Base-by-base conservation (phyloP, 495 filamentous ascomycete species). In the Gamarada debralockiae region DNA sequence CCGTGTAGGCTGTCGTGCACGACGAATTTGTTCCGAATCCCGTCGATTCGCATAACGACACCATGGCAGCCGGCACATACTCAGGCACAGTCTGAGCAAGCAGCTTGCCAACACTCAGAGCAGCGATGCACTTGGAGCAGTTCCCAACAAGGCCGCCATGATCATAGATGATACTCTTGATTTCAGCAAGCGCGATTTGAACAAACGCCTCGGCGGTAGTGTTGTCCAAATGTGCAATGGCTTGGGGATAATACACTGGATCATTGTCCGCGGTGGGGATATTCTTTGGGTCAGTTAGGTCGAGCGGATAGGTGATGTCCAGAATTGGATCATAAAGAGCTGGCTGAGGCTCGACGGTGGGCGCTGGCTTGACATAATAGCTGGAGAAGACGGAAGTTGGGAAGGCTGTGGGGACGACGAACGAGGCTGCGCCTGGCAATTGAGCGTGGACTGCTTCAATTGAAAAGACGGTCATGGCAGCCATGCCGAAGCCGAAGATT, bases 291-390 rank as follows among this genome's bases (percentile, higher is more conserved):
- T 78, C 70, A 0, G 80, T 83, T 42, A 84, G 62, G 55, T 81
- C 76, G 44, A 71, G 67, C 1, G 80, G 78, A 34, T 73, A 84
- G 0, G 75, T 81, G 56, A 78, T 67, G 48, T 83, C 75, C 42
- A 82, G 59, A 24, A 82, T 69, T 0, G 79, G 75, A 57, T 83
- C 79, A 50, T 74, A 69, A 17, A 84, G 66, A 31, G 71, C 71
- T 9, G 81, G 81, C 58, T 84, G 79, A 29, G 80, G 77, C 63
- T 84, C 73, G 49, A 71, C 65, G 31, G 78, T 82, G 40, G 80
- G 73, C 20, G 67, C 64, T 5, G 78, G 73, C 22, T 73, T 71
- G 12, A 73, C 65, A 52, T 74, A 75, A 57, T 81, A 83, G 51
- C 57, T 66, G 15, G 69, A 70, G 60, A 79, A 83, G 31, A 71